Evolutionary conservation across 2,329 filamentous ascomycete genomes (phyloP).

Genomic region (Venturia pyrina): DNA sequence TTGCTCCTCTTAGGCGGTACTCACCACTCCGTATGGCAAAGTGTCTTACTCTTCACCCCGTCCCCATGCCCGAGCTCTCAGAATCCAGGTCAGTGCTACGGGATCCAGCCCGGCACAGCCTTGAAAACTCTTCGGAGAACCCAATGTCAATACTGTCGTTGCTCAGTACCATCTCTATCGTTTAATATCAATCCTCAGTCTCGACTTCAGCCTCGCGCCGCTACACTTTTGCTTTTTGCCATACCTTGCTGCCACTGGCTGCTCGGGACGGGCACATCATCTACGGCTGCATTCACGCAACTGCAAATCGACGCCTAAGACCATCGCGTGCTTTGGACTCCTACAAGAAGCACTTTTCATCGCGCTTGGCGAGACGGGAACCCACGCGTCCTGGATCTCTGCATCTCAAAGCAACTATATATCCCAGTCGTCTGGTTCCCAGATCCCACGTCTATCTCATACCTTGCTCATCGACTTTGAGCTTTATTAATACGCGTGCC

Average conservation of each 20-base stretch:
- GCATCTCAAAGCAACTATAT: constrained; percentile 1
- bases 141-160: neutral
- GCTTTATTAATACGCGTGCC: neutral
- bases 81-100: neutral
- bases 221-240: neutral
- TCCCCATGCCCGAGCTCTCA: neutral
- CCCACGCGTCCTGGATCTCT: neutral
- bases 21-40: no score
- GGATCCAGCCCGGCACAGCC: neutral
- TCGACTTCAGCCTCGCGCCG: constrained; percentile 9
- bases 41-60: neutral
- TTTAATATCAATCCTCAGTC: neutral
- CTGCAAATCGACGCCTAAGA: neutral
- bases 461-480: neutral
- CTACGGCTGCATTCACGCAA: constrained; percentile 5
- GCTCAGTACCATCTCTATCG: neutral
- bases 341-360: neutral
- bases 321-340: constrained; percentile 2
- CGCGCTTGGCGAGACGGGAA: neutral
- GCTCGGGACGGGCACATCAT: neutral
- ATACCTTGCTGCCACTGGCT: neutral
- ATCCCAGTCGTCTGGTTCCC: neutral
- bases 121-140: neutral
- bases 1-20: neutral
- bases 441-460: neutral